Evolutionary conservation across 2,329 filamentous ascomycete genomes (phyloP).

Genomic region (Apiospora hydei): DNA sequence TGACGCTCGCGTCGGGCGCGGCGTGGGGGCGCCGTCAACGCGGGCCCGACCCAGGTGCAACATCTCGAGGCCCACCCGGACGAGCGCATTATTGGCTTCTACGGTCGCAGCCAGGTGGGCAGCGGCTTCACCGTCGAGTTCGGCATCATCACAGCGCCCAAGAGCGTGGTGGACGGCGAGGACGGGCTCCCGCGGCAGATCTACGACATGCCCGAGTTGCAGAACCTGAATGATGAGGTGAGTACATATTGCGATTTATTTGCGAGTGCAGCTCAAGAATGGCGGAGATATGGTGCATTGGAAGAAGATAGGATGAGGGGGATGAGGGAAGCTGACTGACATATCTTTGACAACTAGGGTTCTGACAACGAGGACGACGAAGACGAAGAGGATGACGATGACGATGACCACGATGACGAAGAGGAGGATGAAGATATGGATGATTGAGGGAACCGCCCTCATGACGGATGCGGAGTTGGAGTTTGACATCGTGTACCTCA

Average conservation of each 20-base stretch:
- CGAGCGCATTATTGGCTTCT: slow-evolving; percentile 56
- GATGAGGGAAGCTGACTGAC: not conserved
- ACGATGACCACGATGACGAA: not conserved
- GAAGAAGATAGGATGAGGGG: too few relatives aligned
- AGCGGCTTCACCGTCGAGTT: slow-evolving; percentile 47
- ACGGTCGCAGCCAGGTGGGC: slow-evolving; percentile 44
- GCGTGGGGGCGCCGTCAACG: slow-evolving; percentile 44
- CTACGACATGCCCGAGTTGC: slow-evolving; percentile 51
- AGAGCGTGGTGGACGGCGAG: slow-evolving; percentile 35
- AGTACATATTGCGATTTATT: too few relatives aligned
- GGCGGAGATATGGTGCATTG: too few relatives aligned
- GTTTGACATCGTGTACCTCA: not conserved
- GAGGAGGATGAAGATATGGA: not conserved
- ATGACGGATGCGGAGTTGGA: not conserved
- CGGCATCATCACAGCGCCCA: slow-evolving; percentile 55
- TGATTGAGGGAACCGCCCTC: not conserved
- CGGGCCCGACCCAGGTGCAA: slow-evolving; percentile 28
- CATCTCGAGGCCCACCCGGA: slow-evolving; percentile 40
- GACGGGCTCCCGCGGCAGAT: slow-evolving; percentile 47
- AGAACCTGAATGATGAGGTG: not conserved
- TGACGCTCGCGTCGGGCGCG: slow-evolving; percentile 36
- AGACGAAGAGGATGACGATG: not conserved
- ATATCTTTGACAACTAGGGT: not conserved
- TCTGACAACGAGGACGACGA: not conserved
- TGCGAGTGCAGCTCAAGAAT: too few relatives aligned